Base-by-base conservation (phyloP, 73 alveolate species). In the Breviolum minutum region DNA sequence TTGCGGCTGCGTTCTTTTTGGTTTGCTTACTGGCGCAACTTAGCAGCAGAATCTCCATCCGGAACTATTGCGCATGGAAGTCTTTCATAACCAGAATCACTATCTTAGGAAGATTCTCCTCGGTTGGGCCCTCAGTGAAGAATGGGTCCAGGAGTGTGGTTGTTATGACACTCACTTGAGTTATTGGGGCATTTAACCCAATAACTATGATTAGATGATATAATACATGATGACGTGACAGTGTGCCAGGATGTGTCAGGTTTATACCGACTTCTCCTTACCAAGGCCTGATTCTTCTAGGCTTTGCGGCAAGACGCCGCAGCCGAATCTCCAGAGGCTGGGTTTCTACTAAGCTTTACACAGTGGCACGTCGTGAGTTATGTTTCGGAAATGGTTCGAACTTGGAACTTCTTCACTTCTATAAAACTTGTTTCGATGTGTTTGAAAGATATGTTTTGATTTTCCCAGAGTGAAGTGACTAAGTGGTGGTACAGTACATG, bases 281-380 rank as follows among this genome's bases (percentile, higher is more conserved):
- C 40, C 82, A 17, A 90, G 96, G 96, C 87, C 70, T 90, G 22
- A 30, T 90, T 30, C 96, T 90, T 22, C 62, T 90, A 73, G 96
- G 96, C 96, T 90, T 90, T 30, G 96, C 96, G 29, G 96, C 96
- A 19, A 79, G 96, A 69, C 96, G 96, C 87, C 96, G 96, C 48
- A 71, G 96, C 87, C 96, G 96, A 22, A 90, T 90, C 73, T 61
- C 96, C 61, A 86, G 96, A 90, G 96, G 96, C 85, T 14, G 12
- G 11, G 63, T 12, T 32, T 26, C 30, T 80, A 40, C 30, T 80
- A 40, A 40, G 54, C 54, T 40, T 40, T 3, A 0, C 54, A 40
- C 54, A 40, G 54, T 40, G 54, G 54, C 54, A 40, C 54, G 54
- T 0, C 54, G 54, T 40, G 54, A 40, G 54, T 40, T 40, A 3